Base-by-base conservation (phyloP, 345 rosid species). In the Clausena lansium region DNA sequence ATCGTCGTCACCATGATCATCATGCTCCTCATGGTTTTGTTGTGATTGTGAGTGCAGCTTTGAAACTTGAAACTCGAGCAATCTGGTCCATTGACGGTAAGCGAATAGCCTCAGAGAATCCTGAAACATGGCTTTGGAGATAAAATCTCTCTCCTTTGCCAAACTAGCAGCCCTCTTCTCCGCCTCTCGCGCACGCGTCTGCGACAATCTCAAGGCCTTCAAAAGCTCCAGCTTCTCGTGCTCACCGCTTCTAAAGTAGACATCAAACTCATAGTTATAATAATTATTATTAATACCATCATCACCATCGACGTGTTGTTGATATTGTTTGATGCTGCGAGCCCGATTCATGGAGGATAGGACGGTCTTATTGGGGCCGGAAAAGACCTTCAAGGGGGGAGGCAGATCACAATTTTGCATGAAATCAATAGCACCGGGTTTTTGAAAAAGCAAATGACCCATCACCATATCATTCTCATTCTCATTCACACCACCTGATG, bases 101-200 rank as follows among this genome's bases (percentile, higher is more conserved):
- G 86, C 93, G 9, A 80, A 78, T 22, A 85, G 15, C 67, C 73
- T 77, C 83, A 85, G 36, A 9, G 93, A 87, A 59, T 89, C 91
- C 13, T 62, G 59, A 32, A 83, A 45, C 38, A 89, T 24, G 22
- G 83, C 92, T 27, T 77, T 73, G 35, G 81, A 78, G 9, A 88
- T 27, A 30, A 32, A 52, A 14, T 89, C 89, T 38, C 47, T 86
- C 83, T 91, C 92, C 75, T 79, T 67, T 0, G 74, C 84, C 78
- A 90, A 77, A 3, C 27, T 76, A 4, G 69, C 82, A 47, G 84
- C 87, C 74, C 79, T 84, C 86, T 73, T 82, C 81, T 91, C 95
- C 3, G 93, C 93, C 73, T 89, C 90, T 55, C 95, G 87, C 6
- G 93, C 95, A 22, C 92, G 78, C 39, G 93, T 88, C 61, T 91